These are phyloP conservation scores for Claviceps purpurea DNA, from an alignment of 2,329 filamentous ascomycete genomes.

Conservation along the genomic window DNA sequence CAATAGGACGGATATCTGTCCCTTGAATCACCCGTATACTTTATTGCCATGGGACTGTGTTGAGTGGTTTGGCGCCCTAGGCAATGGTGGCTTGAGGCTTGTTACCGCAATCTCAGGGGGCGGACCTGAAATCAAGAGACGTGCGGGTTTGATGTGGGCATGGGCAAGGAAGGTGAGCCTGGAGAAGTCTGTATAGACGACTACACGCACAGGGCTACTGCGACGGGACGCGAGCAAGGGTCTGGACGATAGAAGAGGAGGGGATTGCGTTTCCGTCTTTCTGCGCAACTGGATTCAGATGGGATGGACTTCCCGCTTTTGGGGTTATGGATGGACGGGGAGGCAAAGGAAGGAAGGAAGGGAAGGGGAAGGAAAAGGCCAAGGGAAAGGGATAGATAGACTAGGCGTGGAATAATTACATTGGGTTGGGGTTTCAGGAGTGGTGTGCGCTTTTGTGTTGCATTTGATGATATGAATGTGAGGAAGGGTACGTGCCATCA, in stretches of 20 bases:
- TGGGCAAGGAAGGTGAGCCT: not conserved
- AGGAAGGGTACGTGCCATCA: too few species aligned
- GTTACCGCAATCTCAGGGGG: not conserved
- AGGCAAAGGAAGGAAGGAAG: not conserved
- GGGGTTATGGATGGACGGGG: too few species aligned
- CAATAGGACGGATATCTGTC: not conserved
- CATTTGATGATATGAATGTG: too few species aligned
- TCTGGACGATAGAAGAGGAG: not conserved
- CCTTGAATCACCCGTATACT: not conserved
- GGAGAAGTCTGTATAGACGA: not conserved
- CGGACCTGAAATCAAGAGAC: not conserved
- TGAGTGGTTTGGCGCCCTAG: not conserved
- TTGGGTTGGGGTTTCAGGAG: not conserved
- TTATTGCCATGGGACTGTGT: not conserved
- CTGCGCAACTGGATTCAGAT: not conserved
- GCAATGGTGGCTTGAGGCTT: not conserved
- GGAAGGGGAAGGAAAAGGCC: not conserved
- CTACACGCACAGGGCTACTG: not conserved
- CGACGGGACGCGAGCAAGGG: not conserved
- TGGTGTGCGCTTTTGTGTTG: not conserved
- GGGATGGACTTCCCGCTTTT: too few species aligned
- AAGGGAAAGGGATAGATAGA: constrained; percentile 10
- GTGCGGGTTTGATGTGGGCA: too few species aligned
- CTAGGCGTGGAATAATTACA: constrained; percentile 6
- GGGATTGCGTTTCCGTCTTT: not conserved